A percentile compares a stretch with the other conserved stretches of the same genome.
Conservation (phyloP, 305 asterid species). For the Stenogyne calaminthoides region DNA sequence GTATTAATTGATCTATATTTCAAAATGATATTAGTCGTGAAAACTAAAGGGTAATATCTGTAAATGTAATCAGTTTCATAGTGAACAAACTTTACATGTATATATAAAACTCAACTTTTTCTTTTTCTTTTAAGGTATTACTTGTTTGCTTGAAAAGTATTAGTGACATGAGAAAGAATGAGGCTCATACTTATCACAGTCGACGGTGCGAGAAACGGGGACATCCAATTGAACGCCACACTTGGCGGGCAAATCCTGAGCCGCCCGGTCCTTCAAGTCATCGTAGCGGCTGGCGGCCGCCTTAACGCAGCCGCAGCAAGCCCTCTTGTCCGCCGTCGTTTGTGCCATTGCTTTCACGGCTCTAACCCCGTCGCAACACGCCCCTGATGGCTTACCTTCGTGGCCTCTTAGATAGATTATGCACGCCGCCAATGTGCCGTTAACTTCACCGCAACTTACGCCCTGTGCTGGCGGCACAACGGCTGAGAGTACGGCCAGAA, state of each 20-base stretch:
- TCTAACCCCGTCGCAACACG: slow-evolving; percentile 23
- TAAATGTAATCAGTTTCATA: too few species aligned
- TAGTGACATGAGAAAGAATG: too few species aligned
- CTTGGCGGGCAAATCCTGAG: slow-evolving; percentile 29
- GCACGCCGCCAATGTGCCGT: slow-evolving; percentile 24
- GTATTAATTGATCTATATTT: too few species aligned
- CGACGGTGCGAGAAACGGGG: slow-evolving; percentile 33
- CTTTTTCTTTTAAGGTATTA: too few species aligned
- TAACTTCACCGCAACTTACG: slow-evolving; percentile 29
- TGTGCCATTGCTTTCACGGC: slow-evolving; percentile 24
- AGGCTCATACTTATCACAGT: slow-evolving; percentile 28
- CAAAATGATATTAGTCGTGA: too few species aligned
- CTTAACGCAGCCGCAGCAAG: slow-evolving; percentile 36
- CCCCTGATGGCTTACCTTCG: slow-evolving; percentile 5
- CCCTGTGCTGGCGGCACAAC: slow-evolving; percentile 12
- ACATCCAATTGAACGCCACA: slow-evolving; percentile 35
- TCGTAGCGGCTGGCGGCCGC: slow-evolving; percentile 26
- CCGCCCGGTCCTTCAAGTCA: slow-evolving; percentile 37
- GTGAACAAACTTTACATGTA: too few species aligned
- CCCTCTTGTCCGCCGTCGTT: slow-evolving; percentile 28
- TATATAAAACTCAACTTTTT: too few species aligned
- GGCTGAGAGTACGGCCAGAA: not conserved
- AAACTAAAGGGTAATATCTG: too few species aligned
- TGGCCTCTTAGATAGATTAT: slow-evolving; percentile 23
- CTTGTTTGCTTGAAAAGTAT: too few species aligned